Evolutionary conservation across 192 early-diverging fungal species (phyloP), one percentile per base, ranked within the genome.

Genomic region (Coemansia sp.): DNA sequence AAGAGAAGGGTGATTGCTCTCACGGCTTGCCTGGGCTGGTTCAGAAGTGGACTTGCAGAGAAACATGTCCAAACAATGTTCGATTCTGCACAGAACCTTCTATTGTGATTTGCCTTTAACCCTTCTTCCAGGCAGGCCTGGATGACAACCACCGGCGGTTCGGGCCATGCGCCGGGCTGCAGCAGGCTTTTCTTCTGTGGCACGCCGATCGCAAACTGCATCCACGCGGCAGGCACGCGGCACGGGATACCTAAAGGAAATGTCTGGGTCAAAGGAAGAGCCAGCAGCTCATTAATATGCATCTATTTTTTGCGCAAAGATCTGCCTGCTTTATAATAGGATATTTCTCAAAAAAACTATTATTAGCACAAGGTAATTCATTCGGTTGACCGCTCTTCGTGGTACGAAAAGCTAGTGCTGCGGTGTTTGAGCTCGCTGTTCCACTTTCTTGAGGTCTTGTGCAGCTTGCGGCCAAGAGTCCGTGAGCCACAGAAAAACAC

Each of bases 401-500:
- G 83, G 70, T 85, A 88, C 5, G 66, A 58, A 66, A 89, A 89
- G 53, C 49, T 77, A 21, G 86, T 86, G 2, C 59, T 71, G 69
- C 60, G 75, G 52, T 71, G 67, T 59, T 51, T 62, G 62, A 68
- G 79, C 72, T 63, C 67, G 35, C 24, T 74, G 66, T 52, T 70
- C 74, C 73, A 75, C 25, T 63, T 76, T 14, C 25, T 62, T 35
- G 63, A 63, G 29, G 41, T 55, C 11, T 32, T 64, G 12, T 72
- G 62, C 48, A 94, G 62, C 6, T 51, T 71, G 48, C 79, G 83
- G 14, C 82, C 86, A 50, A 92, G 73, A 4, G 63, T 60, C 19
- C 73, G 79, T 4, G 90, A 90, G 2, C 93, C 93, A 66, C 93
- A 94, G 69, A 88, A 89, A 64, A 93, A 93, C 41, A 94, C 89